Base-by-base conservation (phyloP, 306 rosid genomes). In the Quercus cerris region DNA sequence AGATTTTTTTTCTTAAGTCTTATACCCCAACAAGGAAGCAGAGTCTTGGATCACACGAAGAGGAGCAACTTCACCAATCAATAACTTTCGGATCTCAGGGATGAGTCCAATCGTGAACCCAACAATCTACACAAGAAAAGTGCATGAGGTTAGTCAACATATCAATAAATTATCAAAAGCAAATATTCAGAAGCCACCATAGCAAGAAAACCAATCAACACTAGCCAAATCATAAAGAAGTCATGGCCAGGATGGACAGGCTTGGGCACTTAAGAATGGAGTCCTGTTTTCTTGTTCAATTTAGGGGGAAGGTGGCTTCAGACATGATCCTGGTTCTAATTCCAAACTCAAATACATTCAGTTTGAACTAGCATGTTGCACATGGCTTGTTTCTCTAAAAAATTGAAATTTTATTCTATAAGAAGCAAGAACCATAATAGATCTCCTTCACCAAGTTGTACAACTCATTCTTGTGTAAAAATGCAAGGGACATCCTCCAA, bases 31-130 rank as follows among this genome's bases (percentile, higher is more conserved):
- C 73, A 87, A 74, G 59, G 68, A 49, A 61, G 90, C 81, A 1
- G 88, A 75, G 78, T 84, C 90, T 62, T 87, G 86, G 71, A 85
- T 73, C 73, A 90, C 91, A 22, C 85, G 78, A 27, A 85, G 80
- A 57, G 93, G 93, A 76, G 91, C 91, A 22, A 52, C 77, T 3
- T 71, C 58, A 71, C 90, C 91, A n/a, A 87, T 84, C 78, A 84
- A 0, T 56, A 61, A 55, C 74, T 75, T 71, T 51, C 81, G 83
- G 52, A 78, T 35, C 64, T 55, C 75, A 57, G 90, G 93, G 77
- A 82, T 58, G 59, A 87, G 25, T 71, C 93, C 91, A 20, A 87
- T 63, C 20, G 30, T 70, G 70, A 85, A 90, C 2, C 93, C 90
- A 58, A 83, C 72, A 77, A 84, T 71, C 91, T 85, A 75, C 52